Evolutionary conservation across 2,329 filamentous ascomycete genomes (phyloP).

Genomic region (Neofusicoccum laricinum): DNA sequence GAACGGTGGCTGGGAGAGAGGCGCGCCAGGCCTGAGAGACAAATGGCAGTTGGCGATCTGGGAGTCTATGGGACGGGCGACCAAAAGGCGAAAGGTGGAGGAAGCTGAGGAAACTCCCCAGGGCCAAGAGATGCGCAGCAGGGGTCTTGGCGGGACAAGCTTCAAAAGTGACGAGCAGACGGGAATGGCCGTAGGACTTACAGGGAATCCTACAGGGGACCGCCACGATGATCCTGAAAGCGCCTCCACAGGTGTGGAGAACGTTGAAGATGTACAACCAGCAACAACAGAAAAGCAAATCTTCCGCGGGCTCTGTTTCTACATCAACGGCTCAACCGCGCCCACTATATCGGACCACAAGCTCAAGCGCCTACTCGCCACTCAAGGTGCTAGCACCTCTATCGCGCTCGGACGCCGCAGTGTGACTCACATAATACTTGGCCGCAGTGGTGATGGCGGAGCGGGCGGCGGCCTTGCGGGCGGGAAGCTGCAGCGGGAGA

Average conservation of each 20-base stretch:
- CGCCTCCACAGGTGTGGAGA: neutral
- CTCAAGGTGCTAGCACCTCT: conserved; percentile 70
- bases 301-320: conserved; percentile 71
- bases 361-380: conserved; percentile 72
- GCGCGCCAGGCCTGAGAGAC: conserved; percentile 47
- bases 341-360: conserved; percentile 81
- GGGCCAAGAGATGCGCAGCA: neutral
- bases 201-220: neutral
- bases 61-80: conserved; percentile 26
- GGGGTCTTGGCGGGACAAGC: neutral
- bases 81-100: conserved; percentile 22
- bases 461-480: conserved; percentile 73
- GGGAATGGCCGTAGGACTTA: neutral
- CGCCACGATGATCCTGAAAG: neutral
- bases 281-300: conserved; percentile 43
- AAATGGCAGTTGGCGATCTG: conserved; percentile 44
- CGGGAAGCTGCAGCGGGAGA: conserved; percentile 79
- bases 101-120: neutral
- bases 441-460: conserved; percentile 45
- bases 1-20: conserved; percentile 52
- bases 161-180: neutral
- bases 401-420: conserved; percentile 67
- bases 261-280: neutral
- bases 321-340: conserved; percentile 83
- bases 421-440: conserved; percentile 85